Conservation (phyloP, 768 basidiomycete species). For the Termitomyces sp. region DNA sequence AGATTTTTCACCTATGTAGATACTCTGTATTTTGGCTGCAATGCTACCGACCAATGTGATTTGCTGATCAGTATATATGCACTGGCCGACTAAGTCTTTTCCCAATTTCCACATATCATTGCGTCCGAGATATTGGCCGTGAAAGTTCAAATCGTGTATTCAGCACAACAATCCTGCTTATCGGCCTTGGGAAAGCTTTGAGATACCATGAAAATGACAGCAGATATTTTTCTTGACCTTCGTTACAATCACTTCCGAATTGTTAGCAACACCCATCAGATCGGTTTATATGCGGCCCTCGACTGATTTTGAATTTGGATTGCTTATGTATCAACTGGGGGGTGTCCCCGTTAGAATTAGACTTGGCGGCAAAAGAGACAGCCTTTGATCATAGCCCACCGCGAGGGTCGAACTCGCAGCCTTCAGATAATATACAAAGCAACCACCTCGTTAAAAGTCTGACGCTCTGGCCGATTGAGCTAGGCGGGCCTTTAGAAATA, state of each 20-base stretch:
- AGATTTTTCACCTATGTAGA: constrained; percentile 67
- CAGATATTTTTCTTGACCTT: constrained; percentile 41
- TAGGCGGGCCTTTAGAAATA: no score
- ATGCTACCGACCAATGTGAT: constrained; percentile 80
- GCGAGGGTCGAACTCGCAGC: constrained; percentile 84
- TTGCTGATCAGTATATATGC: constrained; percentile 80
- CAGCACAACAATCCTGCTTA: constrained; percentile 53
- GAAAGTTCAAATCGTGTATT: constrained; percentile 85
- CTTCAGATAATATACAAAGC: constrained; percentile 47
- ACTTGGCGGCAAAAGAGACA: no score
- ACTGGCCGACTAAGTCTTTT: constrained; percentile 75
- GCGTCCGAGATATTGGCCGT: constrained; percentile 92
- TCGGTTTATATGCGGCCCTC: no score
- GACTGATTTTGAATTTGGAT: no score
- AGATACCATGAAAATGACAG: constrained; percentile 1
- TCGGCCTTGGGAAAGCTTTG: constrained; percentile 51
- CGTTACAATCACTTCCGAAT: constrained; percentile 63
- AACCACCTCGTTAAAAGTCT: constrained; percentile 29
- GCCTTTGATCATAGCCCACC: constrained; percentile 81
- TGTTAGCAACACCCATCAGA: no score
- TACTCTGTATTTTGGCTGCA: constrained; percentile 74
- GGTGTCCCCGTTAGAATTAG: no score
- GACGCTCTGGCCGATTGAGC: constrained; percentile 66
- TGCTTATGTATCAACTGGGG: no score
- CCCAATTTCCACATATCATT: constrained; percentile 96